Conservation (phyloP, 1,284 basidiomycete genomes). For the Naganishia liquefaciens region DNA sequence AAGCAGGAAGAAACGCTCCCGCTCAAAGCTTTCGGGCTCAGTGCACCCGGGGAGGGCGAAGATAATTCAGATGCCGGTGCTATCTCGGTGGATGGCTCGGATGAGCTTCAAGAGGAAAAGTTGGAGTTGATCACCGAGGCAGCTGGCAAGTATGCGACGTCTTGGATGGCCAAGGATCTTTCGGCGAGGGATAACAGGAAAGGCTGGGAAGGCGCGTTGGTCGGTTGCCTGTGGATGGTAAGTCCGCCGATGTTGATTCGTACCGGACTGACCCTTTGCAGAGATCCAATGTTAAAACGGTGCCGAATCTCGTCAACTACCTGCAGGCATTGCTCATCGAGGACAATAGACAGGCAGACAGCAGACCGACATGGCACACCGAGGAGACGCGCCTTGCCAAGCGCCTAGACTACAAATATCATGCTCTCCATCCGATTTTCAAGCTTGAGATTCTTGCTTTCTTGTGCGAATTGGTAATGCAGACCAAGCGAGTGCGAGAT, state of each 20-base stretch:
- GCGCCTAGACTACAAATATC: slow-evolving; percentile 69
- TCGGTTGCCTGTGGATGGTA: slow-evolving; percentile 87
- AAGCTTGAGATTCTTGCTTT: slow-evolving; percentile 83
- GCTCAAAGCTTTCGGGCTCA: slow-evolving; percentile 38
- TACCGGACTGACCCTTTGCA: slow-evolving; percentile 45
- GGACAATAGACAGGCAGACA: slow-evolving; percentile 48
- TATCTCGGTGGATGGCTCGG: slow-evolving; percentile 46
- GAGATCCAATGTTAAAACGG: slow-evolving; percentile 73
- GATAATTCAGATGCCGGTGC: slow-evolving; percentile 45
- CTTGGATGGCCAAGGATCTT: slow-evolving; percentile 46
- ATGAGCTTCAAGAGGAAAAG: slow-evolving; percentile 51
- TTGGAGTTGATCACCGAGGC: slow-evolving; percentile 48
- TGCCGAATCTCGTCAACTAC: slow-evolving; percentile 73
- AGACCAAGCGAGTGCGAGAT: slow-evolving; percentile 79
- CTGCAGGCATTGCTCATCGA: slow-evolving; percentile 73
- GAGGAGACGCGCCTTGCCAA: slow-evolving; percentile 45
- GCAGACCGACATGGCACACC: slow-evolving; percentile 52
- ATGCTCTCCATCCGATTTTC: slow-evolving; percentile 69
- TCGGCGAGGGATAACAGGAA: slow-evolving; percentile 45
- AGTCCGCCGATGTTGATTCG: slow-evolving; percentile 48
- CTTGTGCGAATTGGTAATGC: slow-evolving; percentile 84
- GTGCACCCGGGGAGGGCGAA: slow-evolving; percentile 43
- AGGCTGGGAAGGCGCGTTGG: slow-evolving; percentile 75
- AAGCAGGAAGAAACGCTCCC: slow-evolving; percentile 42
- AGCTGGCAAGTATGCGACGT: slow-evolving; percentile 38